Percentiles rank a stretch among this genome's conserved stretches.
These are phyloP conservation scores for Hansfordia pulvinata DNA, from an alignment of 2,329 filamentous ascomycete genomes.

Conservation along the genomic window DNA sequence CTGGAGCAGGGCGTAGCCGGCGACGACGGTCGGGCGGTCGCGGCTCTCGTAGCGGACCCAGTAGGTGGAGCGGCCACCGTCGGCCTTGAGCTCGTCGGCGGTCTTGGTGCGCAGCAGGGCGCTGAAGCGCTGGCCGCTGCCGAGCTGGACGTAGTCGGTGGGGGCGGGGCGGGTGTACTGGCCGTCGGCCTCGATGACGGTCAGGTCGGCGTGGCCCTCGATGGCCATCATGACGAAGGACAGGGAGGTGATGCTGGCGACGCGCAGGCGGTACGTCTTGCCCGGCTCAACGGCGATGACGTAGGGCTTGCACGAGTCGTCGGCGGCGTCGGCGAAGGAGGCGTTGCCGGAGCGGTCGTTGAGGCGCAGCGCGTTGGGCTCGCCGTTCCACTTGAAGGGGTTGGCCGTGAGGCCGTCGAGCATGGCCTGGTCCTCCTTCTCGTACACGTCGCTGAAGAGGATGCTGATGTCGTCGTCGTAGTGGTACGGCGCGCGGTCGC, in stretches of 20 bases:
- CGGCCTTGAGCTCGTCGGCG: constrained; percentile 22
- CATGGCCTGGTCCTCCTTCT: constrained; percentile 35
- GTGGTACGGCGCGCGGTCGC: constrained; percentile 30
- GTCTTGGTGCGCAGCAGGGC: constrained; percentile 39
- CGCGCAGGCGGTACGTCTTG: constrained; percentile 47
- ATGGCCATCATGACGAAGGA: constrained; percentile 40
- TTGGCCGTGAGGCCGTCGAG: constrained; percentile 30
- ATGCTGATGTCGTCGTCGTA: constrained; percentile 50
- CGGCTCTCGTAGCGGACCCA: constrained; percentile 34
- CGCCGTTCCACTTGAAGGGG: constrained; percentile 45
- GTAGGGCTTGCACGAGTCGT: constrained; percentile 26
- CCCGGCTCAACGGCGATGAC: constrained; percentile 45
- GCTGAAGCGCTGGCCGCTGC: constrained; percentile 46
- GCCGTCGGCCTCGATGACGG: constrained; percentile 47
- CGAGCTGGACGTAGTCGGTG: constrained; percentile 38
- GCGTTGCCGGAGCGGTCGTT: constrained; percentile 37
- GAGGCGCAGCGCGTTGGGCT: constrained; percentile 40
- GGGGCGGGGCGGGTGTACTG: constrained; percentile 33
- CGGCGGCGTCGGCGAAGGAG: constrained; percentile 18
- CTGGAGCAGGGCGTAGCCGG: constrained; percentile 33
- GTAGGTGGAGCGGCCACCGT: constrained; percentile 20
- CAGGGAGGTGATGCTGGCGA: constrained; percentile 42
- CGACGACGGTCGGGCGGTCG: constrained; percentile 28
- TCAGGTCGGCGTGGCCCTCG: constrained; percentile 39
- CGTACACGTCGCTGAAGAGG: constrained; percentile 42